These are phyloP conservation scores for Biscogniauxia mediterranea DNA, from an alignment of 2,329 filamentous ascomycete genomes.

Conservation along the genomic window DNA sequence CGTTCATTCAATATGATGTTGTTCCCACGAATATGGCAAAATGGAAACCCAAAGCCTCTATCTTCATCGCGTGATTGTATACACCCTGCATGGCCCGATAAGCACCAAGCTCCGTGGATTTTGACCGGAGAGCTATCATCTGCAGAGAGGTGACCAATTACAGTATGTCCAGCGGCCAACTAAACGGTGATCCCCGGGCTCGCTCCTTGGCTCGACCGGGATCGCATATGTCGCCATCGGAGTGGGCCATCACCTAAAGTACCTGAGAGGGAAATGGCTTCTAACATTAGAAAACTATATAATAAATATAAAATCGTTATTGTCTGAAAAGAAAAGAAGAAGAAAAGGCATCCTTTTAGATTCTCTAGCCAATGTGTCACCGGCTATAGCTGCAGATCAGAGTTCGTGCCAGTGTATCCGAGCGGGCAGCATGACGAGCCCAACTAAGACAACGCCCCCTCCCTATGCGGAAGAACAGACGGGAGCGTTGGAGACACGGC, in stretches of 20 bases:
- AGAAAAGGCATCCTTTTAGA: too few species aligned
- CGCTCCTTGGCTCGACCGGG: conserved; percentile 3
- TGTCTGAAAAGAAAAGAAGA: too few species aligned
- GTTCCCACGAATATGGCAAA: neutral
- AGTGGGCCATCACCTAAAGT: conserved; percentile 18
- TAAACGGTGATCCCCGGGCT: neutral
- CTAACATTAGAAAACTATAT: neutral
- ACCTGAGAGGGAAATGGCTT: neutral
- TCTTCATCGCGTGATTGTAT: neutral
- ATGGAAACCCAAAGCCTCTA: neutral
- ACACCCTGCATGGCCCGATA: neutral
- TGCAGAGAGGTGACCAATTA: neutral
- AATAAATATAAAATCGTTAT: neutral
- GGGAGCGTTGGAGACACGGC: conserved; percentile 26
- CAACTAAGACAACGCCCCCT: conserved; percentile 2
- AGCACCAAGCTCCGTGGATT: neutral
- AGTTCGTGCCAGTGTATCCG: neutral
- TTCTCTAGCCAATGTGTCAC: neutral
- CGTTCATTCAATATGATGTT: neutral
- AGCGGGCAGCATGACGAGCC: conserved; percentile 10
- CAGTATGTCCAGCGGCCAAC: neutral
- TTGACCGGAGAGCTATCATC: neutral
- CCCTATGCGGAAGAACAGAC: neutral
- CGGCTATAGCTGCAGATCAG: neutral
- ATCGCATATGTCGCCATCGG: conserved; percentile 20